Percentiles rank a stretch among this genome's conserved stretches.
phyloP scores from a whole-genome alignment of 306 rosid genomes.

The Potentilla sterilis region DNA sequence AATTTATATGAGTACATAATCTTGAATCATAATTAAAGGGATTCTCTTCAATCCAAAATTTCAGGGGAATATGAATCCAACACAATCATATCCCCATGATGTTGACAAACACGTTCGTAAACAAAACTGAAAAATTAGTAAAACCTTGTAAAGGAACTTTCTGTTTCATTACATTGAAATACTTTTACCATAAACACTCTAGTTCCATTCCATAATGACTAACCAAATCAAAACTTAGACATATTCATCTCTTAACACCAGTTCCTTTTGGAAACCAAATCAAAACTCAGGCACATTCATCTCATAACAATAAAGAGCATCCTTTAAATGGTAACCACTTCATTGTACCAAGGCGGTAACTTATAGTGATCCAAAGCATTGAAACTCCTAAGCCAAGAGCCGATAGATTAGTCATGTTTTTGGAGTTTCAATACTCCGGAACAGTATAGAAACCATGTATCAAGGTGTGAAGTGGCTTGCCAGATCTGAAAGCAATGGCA shows the following conservation, averaged over 20 bases:
- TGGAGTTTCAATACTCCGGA: neutral
- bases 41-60: neutral
- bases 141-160: neutral
- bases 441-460: neutral
- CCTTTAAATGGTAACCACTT: neutral
- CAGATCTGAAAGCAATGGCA: conserved; percentile 4
- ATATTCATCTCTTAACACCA: neutral
- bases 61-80: conserved; percentile 4
- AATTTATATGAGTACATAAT: neutral
- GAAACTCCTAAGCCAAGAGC: neutral
- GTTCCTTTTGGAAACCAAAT: too few relatives aligned
- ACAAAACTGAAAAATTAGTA: neutral
- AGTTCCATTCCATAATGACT: neutral
- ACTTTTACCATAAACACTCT: neutral
- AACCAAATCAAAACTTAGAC: neutral
- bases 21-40: neutral
- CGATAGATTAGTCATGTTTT: neutral
- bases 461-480: neutral
- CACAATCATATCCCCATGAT: neutral
- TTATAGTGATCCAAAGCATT: neutral
- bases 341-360: neutral
- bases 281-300: neutral
- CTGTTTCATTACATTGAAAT: neutral
- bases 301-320: neutral
- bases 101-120: neutral